These are phyloP conservation scores for Borealophlyctis nickersoniae DNA, from an alignment of 192 early-diverging fungal genomes.

Conservation along the genomic window DNA sequence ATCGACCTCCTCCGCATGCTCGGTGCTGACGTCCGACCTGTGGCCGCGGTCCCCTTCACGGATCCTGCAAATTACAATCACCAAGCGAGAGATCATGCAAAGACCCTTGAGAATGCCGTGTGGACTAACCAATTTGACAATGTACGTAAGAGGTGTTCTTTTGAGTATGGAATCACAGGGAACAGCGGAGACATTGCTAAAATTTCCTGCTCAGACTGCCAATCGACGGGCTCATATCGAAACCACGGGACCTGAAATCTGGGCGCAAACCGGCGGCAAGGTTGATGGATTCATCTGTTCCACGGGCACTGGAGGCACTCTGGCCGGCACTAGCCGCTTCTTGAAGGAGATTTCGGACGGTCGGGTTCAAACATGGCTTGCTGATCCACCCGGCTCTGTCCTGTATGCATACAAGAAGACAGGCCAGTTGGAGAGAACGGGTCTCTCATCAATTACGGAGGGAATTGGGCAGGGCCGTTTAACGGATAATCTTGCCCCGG, in stretches of 20 bases:
- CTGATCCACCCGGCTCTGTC: constrained; percentile 94
- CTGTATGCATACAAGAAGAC: constrained; percentile 78
- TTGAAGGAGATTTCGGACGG: constrained; percentile 72
- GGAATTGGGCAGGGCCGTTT: constrained; percentile 95
- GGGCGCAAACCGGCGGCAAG: constrained; percentile 69
- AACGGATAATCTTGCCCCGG: constrained; percentile 82
- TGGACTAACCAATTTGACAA: constrained; percentile 99
- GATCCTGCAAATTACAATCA: constrained; percentile 95
- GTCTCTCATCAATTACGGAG: constrained; percentile 82
- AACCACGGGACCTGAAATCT: constrained; percentile 95
- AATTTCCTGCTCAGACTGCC: constrained; percentile 45
- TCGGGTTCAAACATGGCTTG: constrained; percentile 75
- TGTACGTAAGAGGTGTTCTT: too few relatives aligned
- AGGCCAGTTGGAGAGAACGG: constrained; percentile 64
- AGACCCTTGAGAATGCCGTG: constrained; percentile 74
- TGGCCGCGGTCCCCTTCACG: constrained; percentile 88
- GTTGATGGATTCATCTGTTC: constrained; percentile 90
- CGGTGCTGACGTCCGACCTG: constrained; percentile 90
- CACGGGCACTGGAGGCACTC: constrained; percentile 89
- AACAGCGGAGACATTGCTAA: too few relatives aligned
- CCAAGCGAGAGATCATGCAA: constrained; percentile 81
- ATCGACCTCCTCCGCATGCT: constrained; percentile 89
- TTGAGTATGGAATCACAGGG: too few relatives aligned
- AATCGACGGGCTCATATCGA: constrained; percentile 91
- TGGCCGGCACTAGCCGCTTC: constrained; percentile 79